Evolutionary conservation across 2,329 filamentous ascomycete species (phyloP).

Genomic region (Monosporascus sp.): DNA sequence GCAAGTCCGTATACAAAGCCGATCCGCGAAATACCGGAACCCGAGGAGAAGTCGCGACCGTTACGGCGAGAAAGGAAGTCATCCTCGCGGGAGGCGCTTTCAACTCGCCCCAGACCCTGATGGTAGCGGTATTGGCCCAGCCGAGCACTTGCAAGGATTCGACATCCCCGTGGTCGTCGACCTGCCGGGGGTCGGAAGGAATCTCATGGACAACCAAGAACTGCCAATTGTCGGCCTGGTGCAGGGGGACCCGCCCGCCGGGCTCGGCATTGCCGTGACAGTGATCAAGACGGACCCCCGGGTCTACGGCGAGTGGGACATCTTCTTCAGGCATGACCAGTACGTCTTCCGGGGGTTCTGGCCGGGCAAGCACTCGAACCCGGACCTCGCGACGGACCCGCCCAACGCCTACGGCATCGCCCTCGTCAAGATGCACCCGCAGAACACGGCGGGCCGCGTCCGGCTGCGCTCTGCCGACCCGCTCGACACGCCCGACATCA

Average conservation of each 20-base stretch:
- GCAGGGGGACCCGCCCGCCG: neutral
- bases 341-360: slow-evolving; percentile 17
- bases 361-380: slow-evolving; percentile 14
- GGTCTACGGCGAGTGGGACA: slow-evolving; percentile 12
- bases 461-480: slow-evolving; percentile 55
- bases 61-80: slow-evolving; percentile 33
- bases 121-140: slow-evolving; percentile 41
- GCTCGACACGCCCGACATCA: slow-evolving; percentile 57
- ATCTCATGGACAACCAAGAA: slow-evolving; percentile 39
- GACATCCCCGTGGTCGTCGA: slow-evolving; percentile 37
- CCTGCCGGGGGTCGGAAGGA: slow-evolving; percentile 42
- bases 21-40: slow-evolving; percentile 20
- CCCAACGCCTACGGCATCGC: slow-evolving; percentile 26
- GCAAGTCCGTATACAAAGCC: slow-evolving; percentile 23
- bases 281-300: neutral
- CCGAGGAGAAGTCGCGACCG: slow-evolving; percentile 16
- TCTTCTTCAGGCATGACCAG: slow-evolving; percentile 11
- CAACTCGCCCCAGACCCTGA: slow-evolving; percentile 44
- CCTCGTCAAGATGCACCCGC: slow-evolving; percentile 33
- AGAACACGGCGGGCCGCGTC: slow-evolving; percentile 55
- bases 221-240: slow-evolving; percentile 23
- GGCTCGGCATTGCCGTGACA: neutral
- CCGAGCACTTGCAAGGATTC: slow-evolving; percentile 30
- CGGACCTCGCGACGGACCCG: slow-evolving; percentile 19
- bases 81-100: slow-evolving; percentile 43